A percentile compares a stretch with the other conserved stretches of the same genome.
These are phyloP conservation scores for Cercospora sojina DNA, from an alignment of 2,329 filamentous ascomycete species.

Conservation along the genomic window DNA sequence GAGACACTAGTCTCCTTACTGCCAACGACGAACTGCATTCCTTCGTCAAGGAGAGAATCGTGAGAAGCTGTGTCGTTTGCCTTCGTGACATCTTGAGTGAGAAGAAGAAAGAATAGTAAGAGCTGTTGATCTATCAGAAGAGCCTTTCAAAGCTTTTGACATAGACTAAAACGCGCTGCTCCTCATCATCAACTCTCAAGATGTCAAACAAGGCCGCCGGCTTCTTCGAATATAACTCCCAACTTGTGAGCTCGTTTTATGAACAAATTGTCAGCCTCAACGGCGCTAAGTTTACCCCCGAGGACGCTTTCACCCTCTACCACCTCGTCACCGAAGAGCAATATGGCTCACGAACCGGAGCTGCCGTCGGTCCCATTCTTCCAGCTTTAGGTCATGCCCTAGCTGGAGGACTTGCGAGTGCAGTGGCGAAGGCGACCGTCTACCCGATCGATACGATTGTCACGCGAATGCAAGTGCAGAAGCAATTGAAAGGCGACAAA, in stretches of 20 bases:
- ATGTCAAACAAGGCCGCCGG: constrained; percentile 23
- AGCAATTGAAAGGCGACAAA: constrained; percentile 50
- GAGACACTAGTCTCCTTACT: constrained; percentile 2
- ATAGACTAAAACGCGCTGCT: background rate
- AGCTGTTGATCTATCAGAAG: constrained; percentile 4
- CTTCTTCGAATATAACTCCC: constrained; percentile 27
- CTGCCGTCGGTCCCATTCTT: constrained; percentile 49
- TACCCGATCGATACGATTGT: constrained; percentile 83
- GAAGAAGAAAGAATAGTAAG: background rate
- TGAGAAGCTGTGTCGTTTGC: background rate
- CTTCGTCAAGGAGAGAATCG: constrained; percentile 5
- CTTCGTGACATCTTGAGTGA: constrained; percentile 1
- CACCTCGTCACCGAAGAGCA: constrained; percentile 31
- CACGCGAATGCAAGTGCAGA: constrained; percentile 78
- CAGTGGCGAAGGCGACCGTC: constrained; percentile 72
- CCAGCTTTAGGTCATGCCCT: constrained; percentile 79
- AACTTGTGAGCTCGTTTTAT: constrained; percentile 28
- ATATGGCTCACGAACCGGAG: constrained; percentile 10
- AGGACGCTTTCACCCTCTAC: constrained; percentile 37
- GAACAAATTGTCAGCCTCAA: constrained; percentile 17
- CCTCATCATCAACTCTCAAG: constrained; percentile 15
- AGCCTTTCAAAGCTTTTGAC: constrained; percentile 3
- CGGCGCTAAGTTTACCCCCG: constrained; percentile 26
- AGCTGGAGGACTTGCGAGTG: constrained; percentile 75
- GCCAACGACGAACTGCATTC: constrained; percentile 5